Base-by-base conservation (phyloP, 2,329 filamentous ascomycete genomes). In the Fusarium incarnatum region DNA sequence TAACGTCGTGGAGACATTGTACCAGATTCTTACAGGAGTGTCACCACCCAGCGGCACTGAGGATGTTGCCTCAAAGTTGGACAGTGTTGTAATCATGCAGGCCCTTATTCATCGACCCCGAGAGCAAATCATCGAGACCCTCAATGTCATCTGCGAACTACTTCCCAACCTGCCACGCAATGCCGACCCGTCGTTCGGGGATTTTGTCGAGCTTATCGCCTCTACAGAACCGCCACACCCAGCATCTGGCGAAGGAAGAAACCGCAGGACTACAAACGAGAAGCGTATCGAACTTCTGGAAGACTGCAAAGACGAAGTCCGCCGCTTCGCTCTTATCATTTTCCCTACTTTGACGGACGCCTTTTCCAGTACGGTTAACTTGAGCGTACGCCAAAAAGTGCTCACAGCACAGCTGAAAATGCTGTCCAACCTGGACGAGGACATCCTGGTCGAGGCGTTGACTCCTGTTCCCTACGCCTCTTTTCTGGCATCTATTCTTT, bases 31-130 rank as follows among this genome's bases (percentile, higher is more conserved):
- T 52, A 98, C 96, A 0, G 96, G 96, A 22, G 94, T 99, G 4
- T 98, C 96, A 0, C 94, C 96, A 3, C 96, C 96, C 1, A 88
- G 85, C 67, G 92, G 91, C 34, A 90, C 87, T 3, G 90, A 94
- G 37, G 91, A 95, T 78, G 88, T 94, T 60, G 92, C 90, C 30
- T 91, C 89, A 40, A 97, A 97, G 81, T 91, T 98, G 70, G 95
- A 98, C 80, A 97, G 94, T 77, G 95, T 98, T 58, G 89, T 99
- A 47, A 96, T 99, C 75, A 99, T 99, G 97, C 96, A 99, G 82
- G 94, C 97, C 40, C 86, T 99, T 68, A 97, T 99, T 55, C 96
- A 98, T 77, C 91, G 95, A 42, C 96, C 96, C 9, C 91, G 94
- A 60, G 97, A 99, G 73, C 96, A 99, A 80, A 93, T 99, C 20